Evolutionary conservation across 768 basidiomycete genomes (phyloP), one percentile per base, ranked within the genome.

Genomic region (Tylopilus felleus): DNA sequence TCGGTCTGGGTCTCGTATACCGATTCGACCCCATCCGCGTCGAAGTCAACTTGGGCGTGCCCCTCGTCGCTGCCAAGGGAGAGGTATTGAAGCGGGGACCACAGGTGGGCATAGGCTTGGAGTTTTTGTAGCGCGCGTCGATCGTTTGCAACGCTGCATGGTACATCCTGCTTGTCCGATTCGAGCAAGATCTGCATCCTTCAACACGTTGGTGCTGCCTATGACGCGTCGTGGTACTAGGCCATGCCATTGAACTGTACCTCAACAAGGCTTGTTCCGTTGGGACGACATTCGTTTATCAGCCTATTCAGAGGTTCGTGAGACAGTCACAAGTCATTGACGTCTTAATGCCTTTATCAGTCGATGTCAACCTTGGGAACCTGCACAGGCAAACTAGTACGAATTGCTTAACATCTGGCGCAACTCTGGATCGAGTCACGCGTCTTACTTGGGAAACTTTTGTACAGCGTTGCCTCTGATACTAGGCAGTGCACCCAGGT

Each of bases 31-130:
- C 90, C 5, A 77, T 92, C 19, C 78, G 94, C n/a, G 77, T 93
- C 25, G 94, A 97, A 70, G 75, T 92, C 54, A 96, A 95, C 68
- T 80, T 96, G 57, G 91, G 93, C 8, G 76, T 96, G 33, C 93
- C 93, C 6, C 74, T 97, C 4, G 79, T 86, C 3, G 80, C 83
- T 2, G 81, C 80, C 42, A 80, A 75, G 62, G 82, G 81, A 51
- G 93, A 91, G 68, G 83, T 82, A 9, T 62, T 71, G 51, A 77
- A 82, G 63, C 83, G 80, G 63, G 93, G 92, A 8, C 72, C 92
- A 42, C 90, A 90, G 69, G 80, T 91, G 25, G 92, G 92, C 4
- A 80, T 94, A 58, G 92, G 89, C 2, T 64, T 92, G 51, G 87
- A 90, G 59, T 90, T 92, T 73, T 64, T 90, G 65, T 93, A 68